phyloP scores from a whole-genome alignment of 1,284 basidiomycete genomes.

The Ustilago lituana region DNA sequence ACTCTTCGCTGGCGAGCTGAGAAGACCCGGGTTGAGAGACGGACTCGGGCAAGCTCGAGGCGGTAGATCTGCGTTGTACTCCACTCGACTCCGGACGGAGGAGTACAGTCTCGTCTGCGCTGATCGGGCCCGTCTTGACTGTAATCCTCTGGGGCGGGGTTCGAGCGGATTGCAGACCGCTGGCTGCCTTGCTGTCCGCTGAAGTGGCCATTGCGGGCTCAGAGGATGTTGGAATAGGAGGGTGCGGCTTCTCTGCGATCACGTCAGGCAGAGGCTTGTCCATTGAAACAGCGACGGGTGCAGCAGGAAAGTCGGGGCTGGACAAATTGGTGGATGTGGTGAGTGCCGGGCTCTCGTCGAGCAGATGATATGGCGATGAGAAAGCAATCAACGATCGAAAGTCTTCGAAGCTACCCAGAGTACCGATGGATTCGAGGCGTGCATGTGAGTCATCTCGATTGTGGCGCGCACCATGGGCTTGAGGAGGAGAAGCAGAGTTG shows the following conservation, averaged over 20 bases:
- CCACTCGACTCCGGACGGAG: background rate
- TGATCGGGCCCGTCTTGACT: conserved; percentile 1
- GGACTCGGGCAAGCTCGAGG: conserved; percentile 28
- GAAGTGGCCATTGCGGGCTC: background rate
- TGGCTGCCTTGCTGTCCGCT: background rate
- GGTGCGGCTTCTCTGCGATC: conserved; percentile 18
- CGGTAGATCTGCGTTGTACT: conserved; percentile 14
- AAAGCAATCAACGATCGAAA: conserved; percentile 37
- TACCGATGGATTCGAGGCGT: conserved; percentile 24
- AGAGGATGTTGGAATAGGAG: conserved; percentile 10
- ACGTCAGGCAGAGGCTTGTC: conserved; percentile 9
- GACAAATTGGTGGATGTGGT: conserved; percentile 31
- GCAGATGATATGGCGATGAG: conserved; percentile 16
- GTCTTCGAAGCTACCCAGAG: conserved; percentile 36
- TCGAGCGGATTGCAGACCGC: background rate
- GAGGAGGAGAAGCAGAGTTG: background rate
- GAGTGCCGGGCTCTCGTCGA: conserved; percentile 28
- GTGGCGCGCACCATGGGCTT: background rate
- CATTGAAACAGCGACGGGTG: background rate
- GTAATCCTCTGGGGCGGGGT: background rate
- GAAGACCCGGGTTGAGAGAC: conserved; percentile 33
- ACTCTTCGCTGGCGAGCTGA: conserved; percentile 22
- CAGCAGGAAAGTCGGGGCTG: conserved; percentile 14
- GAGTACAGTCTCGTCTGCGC: conserved; percentile 1
- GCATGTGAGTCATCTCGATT: conserved; percentile 7